Base-by-base conservation (phyloP, 352 stramenopile genomes). In the Globisporangium emineosum region DNA sequence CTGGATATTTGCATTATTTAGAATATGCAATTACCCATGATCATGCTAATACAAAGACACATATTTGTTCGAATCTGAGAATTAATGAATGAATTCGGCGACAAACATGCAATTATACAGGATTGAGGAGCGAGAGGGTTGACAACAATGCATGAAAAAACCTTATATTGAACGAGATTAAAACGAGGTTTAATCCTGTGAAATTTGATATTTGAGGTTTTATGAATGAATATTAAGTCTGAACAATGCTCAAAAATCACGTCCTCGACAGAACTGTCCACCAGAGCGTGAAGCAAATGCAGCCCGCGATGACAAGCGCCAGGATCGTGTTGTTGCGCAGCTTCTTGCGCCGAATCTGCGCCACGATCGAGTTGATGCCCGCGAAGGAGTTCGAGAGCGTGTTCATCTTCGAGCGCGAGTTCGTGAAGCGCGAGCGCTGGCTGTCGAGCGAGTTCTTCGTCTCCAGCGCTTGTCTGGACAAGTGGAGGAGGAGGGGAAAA, bases 261-360 rank as follows among this genome's bases (percentile, higher is more conserved):
- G 83, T 77, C 64, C 81, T 81, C 33, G 79, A 91, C 50, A 96
- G 71, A 59, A 96, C 78, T 40, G 82, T 81, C 88, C 88, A 99
- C 94, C 95, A 99, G 13, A 99, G 81, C 37, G 93, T 98, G 65
- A 99, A 99, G 67, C 97, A 96, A 64, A 99, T 83, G 77, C 96
- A 99, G 49, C 67, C 86, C 6, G 97, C 94, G 71, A 99, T 98
- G 51, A 99, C 94, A 50, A 97, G 86, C 60, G 92, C 94, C 25
- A 99, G 69, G 84, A 99, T 97, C 45, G 88, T 96, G 76, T 99
- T 98, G 84, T 99, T 98, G 68, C 91, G 88, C 69, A 97, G 92
- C 79, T 98, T 97, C 81, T 98, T 98, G 73, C 94, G 90, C 45
- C 88, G 84, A 69, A 99, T 99, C 69, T 96, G 83, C 60, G 98